Evolutionary conservation across 768 basidiomycete species (phyloP).

Genomic region (Boletus subparvulus): DNA sequence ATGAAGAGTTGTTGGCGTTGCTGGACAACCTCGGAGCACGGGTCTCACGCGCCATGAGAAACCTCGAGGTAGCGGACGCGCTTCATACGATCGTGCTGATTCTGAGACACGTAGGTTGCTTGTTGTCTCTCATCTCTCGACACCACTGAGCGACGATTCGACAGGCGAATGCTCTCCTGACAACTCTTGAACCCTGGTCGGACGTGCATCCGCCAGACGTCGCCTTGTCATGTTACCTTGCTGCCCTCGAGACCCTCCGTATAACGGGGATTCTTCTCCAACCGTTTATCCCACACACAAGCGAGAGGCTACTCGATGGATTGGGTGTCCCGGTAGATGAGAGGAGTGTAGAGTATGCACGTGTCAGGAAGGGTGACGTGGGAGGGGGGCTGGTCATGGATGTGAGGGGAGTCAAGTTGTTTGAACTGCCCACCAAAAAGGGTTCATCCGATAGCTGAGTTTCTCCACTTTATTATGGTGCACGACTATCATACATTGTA

Average conservation of each 20-base stretch:
- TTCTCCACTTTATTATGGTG: not conserved
- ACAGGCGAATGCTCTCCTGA: constrained; percentile 71
- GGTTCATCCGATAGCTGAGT: constrained; percentile 3
- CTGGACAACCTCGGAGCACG: constrained; percentile 19
- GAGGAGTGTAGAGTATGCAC: constrained; percentile 31
- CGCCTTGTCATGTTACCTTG: constrained; percentile 40
- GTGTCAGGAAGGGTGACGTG: constrained; percentile 20
- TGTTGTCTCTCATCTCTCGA: not conserved
- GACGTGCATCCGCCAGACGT: constrained; percentile 34
- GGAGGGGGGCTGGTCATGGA: constrained; percentile 10
- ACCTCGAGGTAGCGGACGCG: constrained; percentile 51
- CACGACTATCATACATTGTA: not conserved
- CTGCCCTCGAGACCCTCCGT: too few species aligned
- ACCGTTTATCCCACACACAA: constrained; percentile 70
- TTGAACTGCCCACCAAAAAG: constrained; percentile 16
- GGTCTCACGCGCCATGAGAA: constrained; percentile 37
- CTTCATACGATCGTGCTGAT: constrained; percentile 49
- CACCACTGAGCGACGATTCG: not conserved
- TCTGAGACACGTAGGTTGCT: constrained; percentile 46
- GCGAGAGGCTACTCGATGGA: constrained; percentile 54
- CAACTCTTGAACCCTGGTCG: constrained; percentile 67
- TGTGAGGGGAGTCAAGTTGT: constrained; percentile 31
- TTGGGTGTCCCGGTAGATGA: constrained; percentile 43
- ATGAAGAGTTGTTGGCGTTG: constrained; percentile 25
- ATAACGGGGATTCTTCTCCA: constrained; percentile 67